Percentiles rank a stretch among this genome's conserved stretches.
phyloP scores from a whole-genome alignment of 805 yeast species.

The Metschnikowia aberdeeniae region DNA sequence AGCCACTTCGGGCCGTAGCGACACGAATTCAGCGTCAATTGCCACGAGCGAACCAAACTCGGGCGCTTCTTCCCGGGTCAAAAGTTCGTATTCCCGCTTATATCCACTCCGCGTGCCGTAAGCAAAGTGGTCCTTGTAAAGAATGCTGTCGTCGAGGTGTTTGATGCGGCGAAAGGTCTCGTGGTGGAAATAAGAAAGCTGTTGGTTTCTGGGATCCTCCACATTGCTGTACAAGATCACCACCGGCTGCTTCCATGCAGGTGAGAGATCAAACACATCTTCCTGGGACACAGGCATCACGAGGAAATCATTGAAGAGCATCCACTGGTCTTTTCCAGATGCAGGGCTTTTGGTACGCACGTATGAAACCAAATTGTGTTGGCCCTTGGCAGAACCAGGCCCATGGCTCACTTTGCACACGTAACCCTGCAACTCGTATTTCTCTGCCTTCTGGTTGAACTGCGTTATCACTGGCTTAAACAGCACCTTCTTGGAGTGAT shows the following conservation, averaged over 20 bases:
- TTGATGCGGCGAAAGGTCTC: slow-evolving; percentile 17
- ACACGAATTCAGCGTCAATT: slow-evolving; percentile 95
- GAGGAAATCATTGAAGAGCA: slow-evolving; percentile 84
- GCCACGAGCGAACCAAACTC: slow-evolving; percentile 75
- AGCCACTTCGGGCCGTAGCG: slow-evolving; percentile 68
- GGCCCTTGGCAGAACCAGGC: slow-evolving; percentile 31
- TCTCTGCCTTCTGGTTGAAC: slow-evolving; percentile 30
- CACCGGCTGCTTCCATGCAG: slow-evolving; percentile 83
- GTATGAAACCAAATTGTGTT: slow-evolving; percentile 59
- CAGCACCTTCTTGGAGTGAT: slow-evolving; percentile 30
- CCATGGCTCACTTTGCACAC: slow-evolving; percentile 63
- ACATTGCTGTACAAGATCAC: slow-evolving; percentile 60
- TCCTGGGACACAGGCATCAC: slow-evolving; percentile 69
- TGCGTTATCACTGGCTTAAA: slow-evolving; percentile 33
- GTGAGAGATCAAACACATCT: slow-evolving; percentile 71
- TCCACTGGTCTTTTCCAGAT: slow-evolving; percentile 52
- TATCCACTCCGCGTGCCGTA: slow-evolving; percentile 57
- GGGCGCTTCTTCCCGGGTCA: slow-evolving; percentile 70
- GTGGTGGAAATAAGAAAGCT: slow-evolving; percentile 35
- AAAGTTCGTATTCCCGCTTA: slow-evolving; percentile 60
- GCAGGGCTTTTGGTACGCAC: slow-evolving; percentile 36
- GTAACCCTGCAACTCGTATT: slow-evolving; percentile 63
- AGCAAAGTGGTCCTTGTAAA: slow-evolving; percentile 74
- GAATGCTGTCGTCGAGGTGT: slow-evolving; percentile 53
- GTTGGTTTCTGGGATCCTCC: slow-evolving; percentile 38